Conservation (phyloP, 2,329 filamentous ascomycete genomes). For the Colletotrichum orchidophilum region DNA sequence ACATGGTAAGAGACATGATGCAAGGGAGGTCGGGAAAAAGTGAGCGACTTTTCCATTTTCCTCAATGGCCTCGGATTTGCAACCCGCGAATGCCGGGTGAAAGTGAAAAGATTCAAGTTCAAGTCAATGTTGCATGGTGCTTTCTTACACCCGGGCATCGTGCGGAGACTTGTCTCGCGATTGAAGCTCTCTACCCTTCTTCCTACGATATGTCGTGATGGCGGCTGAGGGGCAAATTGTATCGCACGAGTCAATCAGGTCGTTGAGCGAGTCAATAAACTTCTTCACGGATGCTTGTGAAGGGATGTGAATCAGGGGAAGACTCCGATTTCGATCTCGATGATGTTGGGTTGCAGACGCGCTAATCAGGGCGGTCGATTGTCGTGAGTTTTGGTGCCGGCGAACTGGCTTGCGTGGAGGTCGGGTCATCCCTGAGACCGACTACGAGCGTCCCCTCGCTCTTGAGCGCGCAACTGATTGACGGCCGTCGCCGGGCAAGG, state of each 20-base stretch:
- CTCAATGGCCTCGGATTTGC: background rate
- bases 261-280: background rate
- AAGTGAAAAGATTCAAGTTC: background rate
- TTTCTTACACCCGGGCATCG: background rate
- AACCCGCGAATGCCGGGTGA: background rate
- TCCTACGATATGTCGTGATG: background rate
- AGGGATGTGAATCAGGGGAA: constrained; percentile 6
- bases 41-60: background rate
- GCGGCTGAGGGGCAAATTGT: background rate
- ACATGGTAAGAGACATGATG: constrained; percentile 1
- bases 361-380: background rate
- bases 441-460: background rate
- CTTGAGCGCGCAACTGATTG: background rate
- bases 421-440: background rate
- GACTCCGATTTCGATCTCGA: constrained; percentile 5
- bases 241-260: background rate
- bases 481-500: background rate
- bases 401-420: background rate
- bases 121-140: background rate
- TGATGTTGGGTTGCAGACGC: background rate
- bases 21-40: constrained; percentile 15
- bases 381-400: background rate
- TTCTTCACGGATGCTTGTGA: background rate
- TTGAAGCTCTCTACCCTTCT: constrained; percentile 5
- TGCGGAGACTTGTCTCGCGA: background rate